phyloP scores from a whole-genome alignment of 345 rosid species.

The Euphorbia peplus region DNA sequence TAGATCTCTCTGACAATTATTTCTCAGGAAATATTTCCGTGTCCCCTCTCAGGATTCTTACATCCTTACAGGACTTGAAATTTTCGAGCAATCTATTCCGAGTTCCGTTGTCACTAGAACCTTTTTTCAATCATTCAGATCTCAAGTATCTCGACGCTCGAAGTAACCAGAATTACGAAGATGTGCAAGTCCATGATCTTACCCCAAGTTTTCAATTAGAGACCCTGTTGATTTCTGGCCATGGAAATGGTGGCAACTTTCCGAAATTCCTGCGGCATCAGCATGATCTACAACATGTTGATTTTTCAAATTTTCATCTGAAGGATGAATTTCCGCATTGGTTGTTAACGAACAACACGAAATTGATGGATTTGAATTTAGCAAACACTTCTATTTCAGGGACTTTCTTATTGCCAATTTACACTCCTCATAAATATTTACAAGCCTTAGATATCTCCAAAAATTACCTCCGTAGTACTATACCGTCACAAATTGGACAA shows the following conservation, averaged over 20 bases:
- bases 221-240: neutral
- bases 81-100: neutral
- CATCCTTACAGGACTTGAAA: neutral
- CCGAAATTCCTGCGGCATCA: neutral
- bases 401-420: neutral
- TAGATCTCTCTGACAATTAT: neutral
- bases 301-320: neutral
- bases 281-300: neutral
- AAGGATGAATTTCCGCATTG: neutral
- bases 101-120: neutral
- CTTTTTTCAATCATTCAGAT: neutral
- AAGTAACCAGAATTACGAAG: neutral
- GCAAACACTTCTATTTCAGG: neutral
- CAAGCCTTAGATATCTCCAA: neutral
- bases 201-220: slow-evolving; percentile 1
- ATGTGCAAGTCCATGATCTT: neutral
- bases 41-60: neutral
- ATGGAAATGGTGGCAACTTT: neutral
- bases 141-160: neutral
- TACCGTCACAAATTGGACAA: neutral
- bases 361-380: neutral
- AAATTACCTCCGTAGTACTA: neutral
- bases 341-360: neutral
- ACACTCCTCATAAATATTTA: neutral
- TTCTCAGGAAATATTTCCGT: neutral